Evolutionary conservation across 2,329 filamentous ascomycete genomes (phyloP).

Genomic region (Epichloe gansuensis): DNA sequence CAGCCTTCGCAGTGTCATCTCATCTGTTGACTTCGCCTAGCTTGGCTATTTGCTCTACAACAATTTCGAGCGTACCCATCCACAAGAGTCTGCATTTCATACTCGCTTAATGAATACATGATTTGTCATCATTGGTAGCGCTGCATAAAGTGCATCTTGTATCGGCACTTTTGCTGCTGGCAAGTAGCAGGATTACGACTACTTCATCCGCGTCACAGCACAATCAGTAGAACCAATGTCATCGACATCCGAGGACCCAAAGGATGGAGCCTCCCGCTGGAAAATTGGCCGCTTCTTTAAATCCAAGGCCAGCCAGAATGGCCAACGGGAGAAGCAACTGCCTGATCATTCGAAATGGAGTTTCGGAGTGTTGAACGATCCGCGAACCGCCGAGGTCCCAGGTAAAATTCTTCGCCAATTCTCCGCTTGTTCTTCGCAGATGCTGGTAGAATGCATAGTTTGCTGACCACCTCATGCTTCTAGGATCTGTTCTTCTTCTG

Average conservation of each 20-base stretch:
- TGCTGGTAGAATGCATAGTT: too few relatives aligned
- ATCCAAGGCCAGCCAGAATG: not conserved
- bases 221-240: constrained; percentile 2
- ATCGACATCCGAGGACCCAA: constrained; percentile 1
- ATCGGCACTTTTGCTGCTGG: not conserved
- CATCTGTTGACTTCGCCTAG: not conserved
- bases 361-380: constrained; percentile 7
- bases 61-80: not conserved
- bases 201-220: not conserved
- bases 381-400: constrained; percentile 6
- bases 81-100: not conserved
- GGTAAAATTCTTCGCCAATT: constrained; percentile 1
- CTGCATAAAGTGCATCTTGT: not conserved
- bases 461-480: not conserved
- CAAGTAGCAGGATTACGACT: not conserved
- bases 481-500: constrained; percentile 10
- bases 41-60: not conserved
- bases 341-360: constrained; percentile 6
- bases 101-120: not conserved
- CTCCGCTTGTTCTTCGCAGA: too few relatives aligned
- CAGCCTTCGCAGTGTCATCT: too few relatives aligned
- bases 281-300: constrained; percentile 1
- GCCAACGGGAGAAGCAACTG: not conserved
- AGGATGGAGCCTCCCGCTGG: not conserved
- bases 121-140: not conserved